Evolutionary conservation across 2,329 filamentous ascomycete genomes (phyloP).

Genomic region (Calonectria henricotiae): DNA sequence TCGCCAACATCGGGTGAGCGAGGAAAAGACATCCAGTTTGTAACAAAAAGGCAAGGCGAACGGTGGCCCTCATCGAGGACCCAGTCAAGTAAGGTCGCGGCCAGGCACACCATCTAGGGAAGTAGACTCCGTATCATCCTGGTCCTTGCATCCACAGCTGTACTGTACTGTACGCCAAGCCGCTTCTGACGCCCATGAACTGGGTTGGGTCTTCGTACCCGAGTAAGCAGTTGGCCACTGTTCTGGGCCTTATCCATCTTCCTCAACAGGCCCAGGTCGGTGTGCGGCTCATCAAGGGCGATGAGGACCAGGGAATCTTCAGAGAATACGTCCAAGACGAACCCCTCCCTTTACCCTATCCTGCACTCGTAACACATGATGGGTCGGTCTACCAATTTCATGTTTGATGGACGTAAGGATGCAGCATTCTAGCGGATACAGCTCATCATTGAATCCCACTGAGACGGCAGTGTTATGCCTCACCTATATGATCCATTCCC

Average conservation of each 20-base stretch:
- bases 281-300: constrained; percentile 6
- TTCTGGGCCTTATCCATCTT: constrained; percentile 25
- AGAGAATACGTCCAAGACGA: constrained; percentile 1
- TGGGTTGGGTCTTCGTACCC: constrained; percentile 2
- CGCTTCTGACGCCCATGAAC: constrained; percentile 31
- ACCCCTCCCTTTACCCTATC: neutral
- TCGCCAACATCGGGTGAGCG: constrained; percentile 30
- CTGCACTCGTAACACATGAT: neutral
- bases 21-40: constrained; percentile 31
- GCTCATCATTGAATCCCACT: neutral
- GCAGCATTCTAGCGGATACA: neutral
- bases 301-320: neutral
- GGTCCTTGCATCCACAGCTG: constrained; percentile 42
- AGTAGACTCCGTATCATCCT: constrained; percentile 33
- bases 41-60: constrained; percentile 28
- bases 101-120: constrained; percentile 36
- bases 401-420: neutral
- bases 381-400: neutral
- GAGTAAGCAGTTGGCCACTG: constrained; percentile 10
- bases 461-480: neutral
- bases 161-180: constrained; percentile 26
- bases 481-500: constrained; percentile 17
- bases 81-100: constrained; percentile 30
- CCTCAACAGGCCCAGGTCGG: constrained; percentile 12
- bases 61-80: constrained; percentile 8